Conservation (phyloP, 345 rosid genomes). For the Melastoma malabathricum region DNA sequence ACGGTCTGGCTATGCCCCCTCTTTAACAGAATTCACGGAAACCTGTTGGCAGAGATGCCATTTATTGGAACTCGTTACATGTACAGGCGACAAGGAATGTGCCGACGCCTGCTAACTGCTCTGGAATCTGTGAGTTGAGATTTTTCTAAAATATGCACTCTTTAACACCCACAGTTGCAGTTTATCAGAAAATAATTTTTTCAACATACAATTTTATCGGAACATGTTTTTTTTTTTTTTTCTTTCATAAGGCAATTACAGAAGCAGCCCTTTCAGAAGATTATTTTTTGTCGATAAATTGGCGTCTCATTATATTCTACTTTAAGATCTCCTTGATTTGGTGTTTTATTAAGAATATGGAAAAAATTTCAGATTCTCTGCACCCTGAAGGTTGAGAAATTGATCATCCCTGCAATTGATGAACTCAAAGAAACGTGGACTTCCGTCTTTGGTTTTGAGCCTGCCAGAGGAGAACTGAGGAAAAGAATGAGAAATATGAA, state of each 20-base stretch:
- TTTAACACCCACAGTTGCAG: background rate
- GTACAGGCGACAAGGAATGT: conserved; percentile 94
- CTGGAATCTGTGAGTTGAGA: conserved; percentile 62
- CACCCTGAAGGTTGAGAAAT: conserved; percentile 55
- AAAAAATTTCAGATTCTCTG: conserved; percentile 41
- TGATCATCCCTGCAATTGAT: conserved; percentile 88
- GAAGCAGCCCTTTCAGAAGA: no score
- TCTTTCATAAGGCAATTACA: no score
- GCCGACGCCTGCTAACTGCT: conserved; percentile 70
- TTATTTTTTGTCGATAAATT: background rate
- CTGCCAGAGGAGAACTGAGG: conserved; percentile 29
- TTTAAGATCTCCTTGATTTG: background rate
- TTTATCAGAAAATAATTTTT: background rate
- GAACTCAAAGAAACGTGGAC: conserved; percentile 85
- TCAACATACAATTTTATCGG: no score
- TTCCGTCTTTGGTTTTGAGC: conserved; percentile 67
- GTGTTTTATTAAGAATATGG: conserved; percentile 2
- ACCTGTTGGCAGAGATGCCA: conserved; percentile 89
- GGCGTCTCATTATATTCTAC: background rate
- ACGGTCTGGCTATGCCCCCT: conserved; percentile 5
- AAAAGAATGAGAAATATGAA: conserved; percentile 45
- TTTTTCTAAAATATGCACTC: background rate
- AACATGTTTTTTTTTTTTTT: no score
- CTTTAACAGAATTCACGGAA: conserved; percentile 65
- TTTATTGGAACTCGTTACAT: conserved; percentile 81